phyloP scores from a whole-genome alignment of 2,329 filamentous ascomycete genomes.

The Mycocentrospora acerina region DNA sequence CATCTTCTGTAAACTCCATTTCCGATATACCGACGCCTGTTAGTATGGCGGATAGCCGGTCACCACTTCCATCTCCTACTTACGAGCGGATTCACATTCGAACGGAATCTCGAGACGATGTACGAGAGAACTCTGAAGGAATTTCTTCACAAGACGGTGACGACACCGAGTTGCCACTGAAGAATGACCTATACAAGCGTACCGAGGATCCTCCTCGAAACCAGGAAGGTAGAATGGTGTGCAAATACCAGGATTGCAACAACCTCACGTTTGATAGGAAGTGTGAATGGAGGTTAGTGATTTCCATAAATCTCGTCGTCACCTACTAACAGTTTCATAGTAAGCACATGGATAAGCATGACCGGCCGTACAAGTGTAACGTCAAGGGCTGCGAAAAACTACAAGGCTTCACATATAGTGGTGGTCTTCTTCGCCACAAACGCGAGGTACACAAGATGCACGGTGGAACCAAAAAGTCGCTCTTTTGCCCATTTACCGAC shows the following conservation, averaged over 20 bases:
- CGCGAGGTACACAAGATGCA: constrained; percentile 92
- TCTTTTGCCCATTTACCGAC: constrained; percentile 81
- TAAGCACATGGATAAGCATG: constrained; percentile 99
- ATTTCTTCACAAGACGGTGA: constrained; percentile 32
- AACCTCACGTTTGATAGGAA: constrained; percentile 74
- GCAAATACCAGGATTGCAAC: constrained; percentile 66
- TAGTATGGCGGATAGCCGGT: constrained; percentile 33
- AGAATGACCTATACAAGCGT: constrained; percentile 44
- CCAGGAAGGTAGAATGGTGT: constrained; percentile 72
- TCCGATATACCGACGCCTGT: constrained; percentile 39
- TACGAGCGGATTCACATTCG: constrained; percentile 22
- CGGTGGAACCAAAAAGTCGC: constrained; percentile 80
- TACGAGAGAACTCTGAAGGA: constrained; percentile 28
- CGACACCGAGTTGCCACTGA: constrained; percentile 33
- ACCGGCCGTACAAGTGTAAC: constrained; percentile 84
- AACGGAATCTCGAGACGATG: constrained; percentile 24
- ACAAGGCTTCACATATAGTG: constrained; percentile 92
- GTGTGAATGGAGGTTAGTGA: constrained; percentile 89
- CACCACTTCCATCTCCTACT: constrained; percentile 31
- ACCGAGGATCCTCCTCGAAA: constrained; percentile 61
- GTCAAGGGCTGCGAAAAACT: constrained; percentile 86
- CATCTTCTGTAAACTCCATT: constrained; percentile 29
- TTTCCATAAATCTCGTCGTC: constrained; percentile 21
- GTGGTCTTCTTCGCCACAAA: constrained; percentile 84
- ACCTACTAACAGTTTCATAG: constrained; percentile 49